Conservation (phyloP, 2,329 filamentous ascomycete species). For the Hypomyces rosellus region DNA sequence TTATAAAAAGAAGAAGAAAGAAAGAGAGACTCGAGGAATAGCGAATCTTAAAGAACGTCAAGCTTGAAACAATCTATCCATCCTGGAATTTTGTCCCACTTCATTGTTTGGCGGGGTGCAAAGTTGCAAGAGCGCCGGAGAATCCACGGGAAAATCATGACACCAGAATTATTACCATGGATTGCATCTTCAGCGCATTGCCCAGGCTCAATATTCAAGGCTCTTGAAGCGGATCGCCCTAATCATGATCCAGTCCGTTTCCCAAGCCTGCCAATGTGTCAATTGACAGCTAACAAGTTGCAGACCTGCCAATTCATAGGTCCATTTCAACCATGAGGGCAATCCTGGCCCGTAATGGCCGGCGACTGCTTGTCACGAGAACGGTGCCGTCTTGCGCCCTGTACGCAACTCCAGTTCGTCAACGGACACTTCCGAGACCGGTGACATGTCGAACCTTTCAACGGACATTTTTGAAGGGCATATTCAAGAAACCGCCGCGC, state of each 20-base stretch:
- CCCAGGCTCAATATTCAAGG: no score
- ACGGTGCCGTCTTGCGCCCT: conserved; percentile 29
- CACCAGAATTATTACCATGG: neutral
- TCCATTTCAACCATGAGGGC: conserved; percentile 36
- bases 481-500: conserved; percentile 55
- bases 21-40: no score
- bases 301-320: conserved; percentile 19
- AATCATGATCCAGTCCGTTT: conserved; percentile 4
- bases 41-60: no score
- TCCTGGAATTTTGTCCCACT: no score
- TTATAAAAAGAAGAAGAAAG: no score
- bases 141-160: conserved; percentile 3
- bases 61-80: no score
- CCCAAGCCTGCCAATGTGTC: neutral
- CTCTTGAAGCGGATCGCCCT: no score
- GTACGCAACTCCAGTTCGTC: conserved; percentile 24
- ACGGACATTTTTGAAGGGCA: conserved; percentile 50
- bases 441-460: conserved; percentile 17
- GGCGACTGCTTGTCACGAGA: conserved; percentile 30
- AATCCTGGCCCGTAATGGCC: conserved; percentile 39
- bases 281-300: conserved; percentile 8
- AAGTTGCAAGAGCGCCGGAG: conserved; percentile 1
- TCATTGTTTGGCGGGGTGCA: neutral
- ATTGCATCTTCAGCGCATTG: no score
- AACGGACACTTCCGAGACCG: conserved; percentile 20